Conservation (phyloP, 2,329 filamentous ascomycete species). For the Fusarium denticulatum region DNA sequence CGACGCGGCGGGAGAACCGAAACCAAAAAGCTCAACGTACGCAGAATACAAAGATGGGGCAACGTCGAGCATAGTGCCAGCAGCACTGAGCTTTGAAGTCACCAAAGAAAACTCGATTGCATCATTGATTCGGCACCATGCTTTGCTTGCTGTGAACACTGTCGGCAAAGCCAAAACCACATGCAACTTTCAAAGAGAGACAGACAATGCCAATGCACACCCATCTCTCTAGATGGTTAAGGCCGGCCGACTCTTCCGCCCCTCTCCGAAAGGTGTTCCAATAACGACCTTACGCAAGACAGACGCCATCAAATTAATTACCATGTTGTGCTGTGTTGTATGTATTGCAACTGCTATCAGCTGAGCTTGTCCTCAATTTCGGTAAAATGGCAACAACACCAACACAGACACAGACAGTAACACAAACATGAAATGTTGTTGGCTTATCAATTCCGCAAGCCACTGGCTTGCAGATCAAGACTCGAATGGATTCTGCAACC, state of each 20-base stretch:
- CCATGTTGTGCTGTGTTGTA: neutral
- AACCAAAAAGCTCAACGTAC: neutral
- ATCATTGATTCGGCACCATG: neutral
- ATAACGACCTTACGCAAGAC: neutral
- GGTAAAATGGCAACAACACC: neutral
- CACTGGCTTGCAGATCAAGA: conserved; percentile 10
- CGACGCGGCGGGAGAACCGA: neutral
- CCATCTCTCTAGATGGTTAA: neutral
- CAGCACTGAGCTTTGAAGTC: neutral
- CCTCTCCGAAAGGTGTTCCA: neutral
- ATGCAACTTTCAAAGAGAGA: neutral
- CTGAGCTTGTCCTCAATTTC: neutral
- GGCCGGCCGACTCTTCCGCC: neutral
- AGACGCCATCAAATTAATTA: neutral
- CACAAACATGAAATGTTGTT: neutral
- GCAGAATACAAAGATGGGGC: neutral
- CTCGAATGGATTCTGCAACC: neutral
- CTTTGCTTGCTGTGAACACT: neutral
- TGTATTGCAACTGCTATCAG: neutral
- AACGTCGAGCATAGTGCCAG: neutral
- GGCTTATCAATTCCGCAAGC: conserved; percentile 10
- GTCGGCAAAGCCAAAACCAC: neutral
- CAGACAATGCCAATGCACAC: neutral
- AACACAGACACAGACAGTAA: neutral
- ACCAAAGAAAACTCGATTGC: neutral